Base-by-base conservation (phyloP, 176 grass and related monocot species). In the Poa pratensis region DNA sequence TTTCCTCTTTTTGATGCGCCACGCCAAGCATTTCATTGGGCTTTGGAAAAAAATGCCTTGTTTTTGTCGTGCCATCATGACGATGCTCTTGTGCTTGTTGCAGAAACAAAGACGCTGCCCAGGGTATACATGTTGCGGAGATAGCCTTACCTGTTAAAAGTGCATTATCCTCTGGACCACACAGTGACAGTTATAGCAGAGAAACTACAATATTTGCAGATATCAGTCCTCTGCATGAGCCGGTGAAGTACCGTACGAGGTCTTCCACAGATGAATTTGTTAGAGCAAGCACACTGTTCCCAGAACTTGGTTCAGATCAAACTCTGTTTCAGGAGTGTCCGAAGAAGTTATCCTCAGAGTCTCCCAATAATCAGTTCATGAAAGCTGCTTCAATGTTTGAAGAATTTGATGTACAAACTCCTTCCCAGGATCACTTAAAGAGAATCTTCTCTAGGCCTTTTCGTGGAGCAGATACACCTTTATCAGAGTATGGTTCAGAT, bases 321-420 rank as follows among this genome's bases (percentile, higher is more conserved):
- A 73, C 73, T 73, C 55, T 37, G 23, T 37, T 73, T 52, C 54
- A 64, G 7, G 65, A 83, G 46, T 61, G 52, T 83, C 66, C 73
- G 19, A 73, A 83, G 45, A 86, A 82, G 35, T 39, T 83, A 35
- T 46, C 65, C 45, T 90, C 80, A 65, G 54, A 73, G 35, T 74
- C 65, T 66, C 67, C 75, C 60, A 86, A 65, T 64, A 79, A 83
- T 22, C 8, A 65, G 3, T 57, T 39, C 66, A 66, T 73, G 86
- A 34, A 23, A 24, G 65, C 49, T 73, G 27, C 49, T 79, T 78
- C 80, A 15, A 49, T 66, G 11, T 87, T 87, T 87, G 80, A 83
- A 78, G 80, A 83, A 10, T 87, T 90, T 48, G 88, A 68, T 79
- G 70, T 88, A 23, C 82, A 86, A 80, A 92, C 89, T 64, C 89